phyloP scores from a whole-genome alignment of 305 asterid genomes.

The Plantago rigida region DNA sequence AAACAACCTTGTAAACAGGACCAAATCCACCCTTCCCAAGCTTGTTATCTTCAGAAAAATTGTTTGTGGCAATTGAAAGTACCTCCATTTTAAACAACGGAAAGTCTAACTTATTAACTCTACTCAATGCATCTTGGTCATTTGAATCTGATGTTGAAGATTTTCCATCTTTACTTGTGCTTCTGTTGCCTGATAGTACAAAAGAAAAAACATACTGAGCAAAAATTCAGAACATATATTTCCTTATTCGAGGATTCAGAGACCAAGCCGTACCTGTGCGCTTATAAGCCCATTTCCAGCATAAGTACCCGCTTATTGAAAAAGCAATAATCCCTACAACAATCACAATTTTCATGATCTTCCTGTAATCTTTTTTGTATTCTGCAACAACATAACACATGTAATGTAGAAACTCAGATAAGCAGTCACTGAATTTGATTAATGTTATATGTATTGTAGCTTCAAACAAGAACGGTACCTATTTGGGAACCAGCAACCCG shows the following conservation, averaged over 20 bases:
- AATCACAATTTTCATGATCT: conserved; percentile 3
- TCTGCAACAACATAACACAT: not conserved
- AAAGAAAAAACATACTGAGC: not conserved
- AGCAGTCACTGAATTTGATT: conserved; percentile 9
- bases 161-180: conserved; percentile 9
- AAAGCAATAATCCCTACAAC: not conserved
- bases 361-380: not conserved
- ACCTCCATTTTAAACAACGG: conserved; percentile 31
- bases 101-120: conserved; percentile 33
- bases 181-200: not conserved
- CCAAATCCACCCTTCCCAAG: conserved; percentile 56
- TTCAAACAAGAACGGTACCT: not conserved
- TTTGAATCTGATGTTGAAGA: conserved; percentile 12
- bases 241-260: not conserved
- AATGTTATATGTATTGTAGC: not conserved
- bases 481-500: conserved; percentile 3
- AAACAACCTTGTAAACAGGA: conserved; percentile 35
- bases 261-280: not conserved
- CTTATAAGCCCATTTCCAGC: not conserved
- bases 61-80: conserved; percentile 30
- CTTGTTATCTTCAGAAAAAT: conserved; percentile 28
- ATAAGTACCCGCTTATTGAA: not conserved
- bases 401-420: not conserved
- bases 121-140: conserved; percentile 19
- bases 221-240: not conserved